Base-by-base conservation (phyloP, 257 asterid species). In the Scutellaria minor region DNA sequence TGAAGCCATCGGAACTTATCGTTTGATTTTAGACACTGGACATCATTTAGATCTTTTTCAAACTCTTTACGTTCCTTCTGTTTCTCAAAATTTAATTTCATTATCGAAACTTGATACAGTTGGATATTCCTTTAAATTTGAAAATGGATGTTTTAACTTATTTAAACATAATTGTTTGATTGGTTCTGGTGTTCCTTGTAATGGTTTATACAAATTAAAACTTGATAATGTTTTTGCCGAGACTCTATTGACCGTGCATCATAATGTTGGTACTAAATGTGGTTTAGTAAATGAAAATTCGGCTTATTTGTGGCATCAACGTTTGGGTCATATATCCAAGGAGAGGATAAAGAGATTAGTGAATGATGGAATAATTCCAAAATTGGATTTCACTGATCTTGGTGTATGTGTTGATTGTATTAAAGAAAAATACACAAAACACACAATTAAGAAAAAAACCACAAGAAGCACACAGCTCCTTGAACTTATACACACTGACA, bases 211-310 rank as follows among this genome's bases (percentile, higher is more conserved):
- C 37, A 31, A 31, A 31, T 31, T 31, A 4, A 31, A 31, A 31
- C 37, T 31, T 31, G 37, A 31, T 31, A 31, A 31, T 31, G 37
- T 31, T 31, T 31, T 31, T 31, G 0, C 37, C 37, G 46, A 35
- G 14, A 60, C 7, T 60, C 24, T 4, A n/a, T 13, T 60, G 1
- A 57, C 20, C 13, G 7, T 57, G 18, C 44, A 57, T 24, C 42
- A 24, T 57, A 57, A 10, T 27, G 44, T 57, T 57, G 42, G 64
- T 6, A 57, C 5, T 57, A 60, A 60, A 39, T 13, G 50, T 61
- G 7, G 37, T 61, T 39, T 40, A 8, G 13, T 8, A 1, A 61
- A 40, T 39, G 51, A 14, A 15, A 4, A 35, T 39, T 61, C 27
- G 0, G 51, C 51, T 15, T 61, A 6, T 31, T 40, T 61, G 14